Evolutionary conservation across 495 filamentous ascomycete species (phyloP).

Genomic region (Aspergillus nidulans): DNA sequence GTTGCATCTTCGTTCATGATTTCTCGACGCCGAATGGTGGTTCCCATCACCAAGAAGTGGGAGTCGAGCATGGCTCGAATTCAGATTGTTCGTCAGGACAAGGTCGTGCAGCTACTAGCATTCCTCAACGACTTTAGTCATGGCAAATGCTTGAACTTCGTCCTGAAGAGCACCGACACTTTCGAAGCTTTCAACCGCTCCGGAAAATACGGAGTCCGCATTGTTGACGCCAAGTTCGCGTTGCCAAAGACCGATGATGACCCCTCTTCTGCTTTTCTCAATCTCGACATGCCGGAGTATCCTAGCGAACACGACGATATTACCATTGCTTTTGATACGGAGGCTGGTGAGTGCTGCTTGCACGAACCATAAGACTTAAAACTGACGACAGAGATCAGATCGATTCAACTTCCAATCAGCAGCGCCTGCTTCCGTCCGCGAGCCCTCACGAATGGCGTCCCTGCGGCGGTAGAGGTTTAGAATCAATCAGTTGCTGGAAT

Average conservation of each 20-base stretch:
- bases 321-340: conserved; percentile 72
- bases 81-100: conserved; percentile 72
- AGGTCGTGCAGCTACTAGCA: conserved; percentile 66
- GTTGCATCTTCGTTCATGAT: conserved; percentile 68
- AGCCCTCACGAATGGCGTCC: conserved; percentile 47
- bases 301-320: conserved; percentile 90
- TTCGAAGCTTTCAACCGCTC: conserved; percentile 67
- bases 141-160: conserved; percentile 82
- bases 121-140: conserved; percentile 79
- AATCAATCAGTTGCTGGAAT: background rate
- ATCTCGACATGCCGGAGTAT: conserved; percentile 80
- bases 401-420: conserved; percentile 42
- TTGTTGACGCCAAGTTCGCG: conserved; percentile 88
- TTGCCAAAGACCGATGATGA: conserved; percentile 62
- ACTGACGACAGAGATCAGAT: conserved; percentile 43
- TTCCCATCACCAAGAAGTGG: conserved; percentile 90
- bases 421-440: conserved; percentile 44
- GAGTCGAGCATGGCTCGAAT: conserved; percentile 69
- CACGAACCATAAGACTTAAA: background rate
- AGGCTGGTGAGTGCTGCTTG: conserved; percentile 58
- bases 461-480: conserved; percentile 38
- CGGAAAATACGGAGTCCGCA: conserved; percentile 62
- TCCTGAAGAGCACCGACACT: conserved; percentile 71
- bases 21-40: conserved; percentile 77
- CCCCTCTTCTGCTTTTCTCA: conserved; percentile 63